These are phyloP conservation scores for Nicotiana knightiana DNA, from an alignment of 257 asterid species.

Conservation along the genomic window DNA sequence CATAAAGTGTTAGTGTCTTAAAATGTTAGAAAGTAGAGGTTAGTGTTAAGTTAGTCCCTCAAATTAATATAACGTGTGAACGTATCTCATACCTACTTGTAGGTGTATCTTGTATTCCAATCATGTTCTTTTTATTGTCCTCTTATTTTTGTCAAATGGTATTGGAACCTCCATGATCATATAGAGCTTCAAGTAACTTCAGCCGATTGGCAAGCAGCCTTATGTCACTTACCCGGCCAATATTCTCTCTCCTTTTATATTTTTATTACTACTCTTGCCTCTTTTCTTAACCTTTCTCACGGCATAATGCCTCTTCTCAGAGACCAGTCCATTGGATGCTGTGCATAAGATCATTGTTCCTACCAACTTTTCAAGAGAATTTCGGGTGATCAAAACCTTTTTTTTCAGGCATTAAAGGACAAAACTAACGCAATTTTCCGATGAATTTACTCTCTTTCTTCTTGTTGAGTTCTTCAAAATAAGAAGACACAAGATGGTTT, in stretches of 20 bases:
- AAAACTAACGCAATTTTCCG: background rate
- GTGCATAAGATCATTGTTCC: background rate
- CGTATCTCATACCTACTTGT: background rate
- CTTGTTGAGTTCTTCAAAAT: background rate
- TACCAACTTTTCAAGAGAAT: background rate
- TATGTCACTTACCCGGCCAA: background rate
- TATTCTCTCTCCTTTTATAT: background rate
- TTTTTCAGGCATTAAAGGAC: background rate
- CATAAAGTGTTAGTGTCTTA: background rate
- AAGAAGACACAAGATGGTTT: background rate
- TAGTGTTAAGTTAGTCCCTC: background rate
- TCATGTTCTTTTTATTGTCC: background rate
- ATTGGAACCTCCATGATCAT: background rate
- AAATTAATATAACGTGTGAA: background rate
- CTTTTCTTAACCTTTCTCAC: background rate
- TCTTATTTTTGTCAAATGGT: background rate
- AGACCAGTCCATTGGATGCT: background rate
- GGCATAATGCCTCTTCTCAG: background rate
- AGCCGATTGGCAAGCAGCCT: background rate
- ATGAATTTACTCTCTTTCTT: background rate
- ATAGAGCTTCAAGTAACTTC: background rate
- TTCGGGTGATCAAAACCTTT: background rate
- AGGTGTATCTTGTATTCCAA: background rate
- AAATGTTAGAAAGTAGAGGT: background rate
- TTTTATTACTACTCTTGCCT: background rate